Evolutionary conservation across 495 filamentous ascomycete genomes (phyloP).

Genomic region (Bombardia bombarda): DNA sequence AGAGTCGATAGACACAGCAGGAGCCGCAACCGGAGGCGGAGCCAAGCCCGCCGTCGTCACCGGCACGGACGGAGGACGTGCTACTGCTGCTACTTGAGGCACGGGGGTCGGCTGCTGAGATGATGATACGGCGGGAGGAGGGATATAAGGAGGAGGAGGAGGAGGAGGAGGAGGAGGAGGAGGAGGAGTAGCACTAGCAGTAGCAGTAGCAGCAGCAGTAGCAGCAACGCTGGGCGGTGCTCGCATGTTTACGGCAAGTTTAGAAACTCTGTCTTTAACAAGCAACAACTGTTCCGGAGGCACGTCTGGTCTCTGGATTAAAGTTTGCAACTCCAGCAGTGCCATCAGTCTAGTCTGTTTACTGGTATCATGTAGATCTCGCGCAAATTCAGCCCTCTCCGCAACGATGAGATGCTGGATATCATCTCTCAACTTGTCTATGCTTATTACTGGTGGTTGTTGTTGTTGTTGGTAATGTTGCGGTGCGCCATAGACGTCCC

Average conservation of each 20-base stretch:
- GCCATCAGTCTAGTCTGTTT: conserved; percentile 74
- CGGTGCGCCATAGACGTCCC: conserved; percentile 24
- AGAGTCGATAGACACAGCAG: conserved; percentile 35
- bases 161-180: conserved; percentile 15
- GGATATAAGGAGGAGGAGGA: conserved; percentile 19
- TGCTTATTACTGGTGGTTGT: conserved; percentile 46
- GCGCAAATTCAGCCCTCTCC: conserved; percentile 62
- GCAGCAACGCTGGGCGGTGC: conserved; percentile 27
- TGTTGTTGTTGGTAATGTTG: conserved; percentile 4
- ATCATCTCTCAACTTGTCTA: conserved; percentile 73
- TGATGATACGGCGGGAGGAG: neutral
- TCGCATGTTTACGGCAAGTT: conserved; percentile 51
- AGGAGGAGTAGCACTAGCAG: too few relatives aligned
- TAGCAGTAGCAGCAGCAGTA: conserved; percentile 16
- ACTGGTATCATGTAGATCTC: conserved; percentile 62
- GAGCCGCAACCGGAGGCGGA: conserved; percentile 23
- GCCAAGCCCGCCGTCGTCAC: conserved; percentile 25
- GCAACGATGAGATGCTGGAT: conserved; percentile 65
- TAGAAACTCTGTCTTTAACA: conserved; percentile 71
- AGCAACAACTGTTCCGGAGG: conserved; percentile 70
- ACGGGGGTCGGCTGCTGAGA: conserved; percentile 15
- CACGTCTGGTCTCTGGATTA: conserved; percentile 71
- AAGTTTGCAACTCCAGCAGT: conserved; percentile 73
- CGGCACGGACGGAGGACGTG: conserved; percentile 15
- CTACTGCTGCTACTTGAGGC: conserved; percentile 19